These are phyloP conservation scores for Deuterostichococcus epilithicus DNA, from an alignment of 139 green algal genomes.

Conservation along the genomic window DNA sequence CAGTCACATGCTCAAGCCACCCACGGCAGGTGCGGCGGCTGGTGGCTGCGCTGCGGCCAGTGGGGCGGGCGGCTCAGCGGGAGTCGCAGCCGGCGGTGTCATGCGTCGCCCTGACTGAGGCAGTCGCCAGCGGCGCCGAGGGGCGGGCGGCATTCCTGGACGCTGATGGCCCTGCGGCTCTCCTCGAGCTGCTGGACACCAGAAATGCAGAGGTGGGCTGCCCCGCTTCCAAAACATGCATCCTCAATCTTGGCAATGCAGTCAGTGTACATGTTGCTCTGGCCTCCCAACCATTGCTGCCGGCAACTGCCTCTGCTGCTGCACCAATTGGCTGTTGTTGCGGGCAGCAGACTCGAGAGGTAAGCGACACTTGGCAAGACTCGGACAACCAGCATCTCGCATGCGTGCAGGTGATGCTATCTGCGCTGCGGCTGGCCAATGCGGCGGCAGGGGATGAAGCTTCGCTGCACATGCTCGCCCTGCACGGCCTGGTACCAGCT, in stretches of 20 bases:
- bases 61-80: background rate
- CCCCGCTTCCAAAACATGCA: no score
- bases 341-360: background rate
- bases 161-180: conserved; percentile 54
- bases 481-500: conserved; percentile 69
- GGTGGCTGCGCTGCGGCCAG: conserved; percentile 45
- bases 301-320: no score
- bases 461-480: conserved; percentile 53
- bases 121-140: conserved; percentile 13
- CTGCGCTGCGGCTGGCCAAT: conserved; percentile 55
- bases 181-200: conserved; percentile 74
- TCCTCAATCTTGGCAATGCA: no score
- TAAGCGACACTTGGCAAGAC: background rate
- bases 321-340: no score
- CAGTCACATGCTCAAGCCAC: no score
- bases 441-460: conserved; percentile 31
- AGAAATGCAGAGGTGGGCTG: conserved; percentile 36
- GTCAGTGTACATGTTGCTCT: no score
- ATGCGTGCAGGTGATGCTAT: conserved; percentile 34
- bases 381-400: no score
- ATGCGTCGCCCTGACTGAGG: background rate
- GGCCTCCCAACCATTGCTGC: no score
- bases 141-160: conserved; percentile 48
- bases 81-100: background rate
- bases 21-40: conserved; percentile 50